Base-by-base conservation (phyloP, 805 yeast genomes). In the Schwanniomyces sp. region DNA sequence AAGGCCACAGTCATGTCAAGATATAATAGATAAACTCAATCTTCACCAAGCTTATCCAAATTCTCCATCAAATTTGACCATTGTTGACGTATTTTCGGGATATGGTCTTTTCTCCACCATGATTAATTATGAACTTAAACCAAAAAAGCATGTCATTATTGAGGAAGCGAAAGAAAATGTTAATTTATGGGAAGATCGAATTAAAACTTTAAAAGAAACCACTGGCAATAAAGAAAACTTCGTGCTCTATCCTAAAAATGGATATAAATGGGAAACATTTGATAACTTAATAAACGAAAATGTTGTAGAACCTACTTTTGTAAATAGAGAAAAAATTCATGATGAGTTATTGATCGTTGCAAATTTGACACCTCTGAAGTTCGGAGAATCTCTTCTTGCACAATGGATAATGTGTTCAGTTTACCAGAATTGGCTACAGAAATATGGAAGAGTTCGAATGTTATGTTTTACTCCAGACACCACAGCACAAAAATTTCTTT, bases 321-420 rank as follows among this genome's bases (percentile, higher is more conserved):
- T 63, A 45, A 48, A 65, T 2, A 48, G 78, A 37, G 69, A 67
- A 52, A 62, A 68, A 14, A 61, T 84, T 16, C 81, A 86, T 62
- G 69, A 78, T 46, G 76, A 76, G 46, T 70, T 87, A 24, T 64
- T 88, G 29, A 70, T 82, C 28, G 67, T 82, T 5, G 91, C 84
- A 2, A 81, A 84, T 57, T 68, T 86, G 26, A 74, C 86, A 0
- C 71, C 75, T 17, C 43, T 59, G 32, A 59, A 70, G 7, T 76
- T 75, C 49, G 87, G 86, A 10, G 94, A 86, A 60, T 82, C 85
- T 43, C 74, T 88, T 14, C 63, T 86, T 24, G 82, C 86, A 47
- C 96, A 89, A 66, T 86, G 90, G 82, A 63, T 86, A 28, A 78
- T 77, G 50, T 86, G 95, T 64, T 69, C 84, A 26, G 83, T 79